Evolutionary conservation across 139 green algal genomes (phyloP).

Genomic region (Chlorella sorokiniana): DNA sequence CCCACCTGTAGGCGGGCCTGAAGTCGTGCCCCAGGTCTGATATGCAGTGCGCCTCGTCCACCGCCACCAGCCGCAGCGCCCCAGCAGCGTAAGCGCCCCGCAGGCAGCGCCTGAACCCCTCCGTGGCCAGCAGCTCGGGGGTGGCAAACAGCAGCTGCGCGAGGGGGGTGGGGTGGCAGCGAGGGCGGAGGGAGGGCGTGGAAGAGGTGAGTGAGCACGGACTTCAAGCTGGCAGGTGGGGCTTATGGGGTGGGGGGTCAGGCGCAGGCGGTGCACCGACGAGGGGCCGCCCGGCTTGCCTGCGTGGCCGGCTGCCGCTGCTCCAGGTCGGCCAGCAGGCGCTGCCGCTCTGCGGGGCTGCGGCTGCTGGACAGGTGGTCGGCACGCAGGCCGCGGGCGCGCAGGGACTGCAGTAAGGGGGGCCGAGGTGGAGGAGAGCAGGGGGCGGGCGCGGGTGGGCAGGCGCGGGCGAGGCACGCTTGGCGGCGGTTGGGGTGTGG

Average conservation of each 20-base stretch:
- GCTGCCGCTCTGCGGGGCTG: conserved; percentile 4
- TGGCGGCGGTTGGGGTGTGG: not conserved
- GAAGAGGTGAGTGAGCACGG: not conserved
- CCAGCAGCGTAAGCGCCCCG: not conserved
- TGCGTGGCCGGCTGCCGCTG: conserved; percentile 3
- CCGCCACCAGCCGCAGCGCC: conserved; percentile 15
- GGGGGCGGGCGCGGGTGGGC: not conserved
- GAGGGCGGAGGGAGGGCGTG: not conserved
- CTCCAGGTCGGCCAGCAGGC: conserved; percentile 11
- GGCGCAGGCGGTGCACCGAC: no score
- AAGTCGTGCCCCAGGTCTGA: conserved; percentile 38
- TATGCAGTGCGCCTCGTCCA: conserved; percentile 62
- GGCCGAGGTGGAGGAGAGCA: not conserved
- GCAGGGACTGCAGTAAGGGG: conserved; percentile 15
- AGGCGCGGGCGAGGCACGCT: not conserved
- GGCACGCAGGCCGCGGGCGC: not conserved
- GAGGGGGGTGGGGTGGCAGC: not conserved
- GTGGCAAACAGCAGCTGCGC: conserved; percentile 85
- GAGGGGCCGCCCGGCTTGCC: no score
- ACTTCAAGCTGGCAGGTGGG: no score
- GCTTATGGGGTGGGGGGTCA: no score
- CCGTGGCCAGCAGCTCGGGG: conserved; percentile 62
- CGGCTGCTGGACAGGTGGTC: conserved; percentile 8
- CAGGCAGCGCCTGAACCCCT: conserved; percentile 22
- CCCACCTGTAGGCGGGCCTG: conserved; percentile 28